Base-by-base conservation (phyloP, 257 asterid genomes). In the Lycium ferocissimum region DNA sequence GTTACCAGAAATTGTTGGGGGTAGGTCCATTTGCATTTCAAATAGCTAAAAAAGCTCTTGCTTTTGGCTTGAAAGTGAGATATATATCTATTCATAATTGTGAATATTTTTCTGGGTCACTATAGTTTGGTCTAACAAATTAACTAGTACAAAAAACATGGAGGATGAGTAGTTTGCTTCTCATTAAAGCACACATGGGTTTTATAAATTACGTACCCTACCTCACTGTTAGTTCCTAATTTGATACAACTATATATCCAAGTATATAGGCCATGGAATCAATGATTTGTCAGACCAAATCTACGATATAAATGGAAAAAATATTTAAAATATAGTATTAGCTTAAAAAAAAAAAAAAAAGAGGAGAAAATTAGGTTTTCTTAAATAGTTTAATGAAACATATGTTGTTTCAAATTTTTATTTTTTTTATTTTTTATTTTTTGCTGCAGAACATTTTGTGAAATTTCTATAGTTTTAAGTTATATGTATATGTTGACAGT, bases 161-260 rank as follows among this genome's bases (percentile, higher is more conserved):
- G 45, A 3, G 5, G 5, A 43, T 43, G 57, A n/a, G 18, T 43
- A 18, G 57, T 47, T 47, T 73, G 81, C 81, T 73, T 73, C 61
- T 47, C 81, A 20, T 20, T 47, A 47, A 75, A 47, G 40, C 7
- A 75, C 61, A 47, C 80, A 73, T 47, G 80, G 58, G 17, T 72
- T 72, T n/a, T 61, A 61, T 20, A 54, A 17, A 61, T n/a, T 61
- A n/a, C 67, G 3, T 8, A n/a, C 67, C 67, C 67, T 61, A 61
- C 67, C 7, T 61, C 35, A 6, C n/a, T 61, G 26, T 59, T 62
- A 33, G 56, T 69, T 69, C 53, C 56, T 53, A 7, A 43, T 72
- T 2, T 9, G 2, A 72, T 72, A 40, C 57, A 9, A 71, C 57
- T 15, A 69, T 45, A 7, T 70, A 18, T 9, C 37, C 56, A 71